Percentiles rank a stretch among this genome's conserved stretches.
Evolutionary conservation across 768 basidiomycete genomes (phyloP).

Genomic region (Mycena olivaceomarginata): DNA sequence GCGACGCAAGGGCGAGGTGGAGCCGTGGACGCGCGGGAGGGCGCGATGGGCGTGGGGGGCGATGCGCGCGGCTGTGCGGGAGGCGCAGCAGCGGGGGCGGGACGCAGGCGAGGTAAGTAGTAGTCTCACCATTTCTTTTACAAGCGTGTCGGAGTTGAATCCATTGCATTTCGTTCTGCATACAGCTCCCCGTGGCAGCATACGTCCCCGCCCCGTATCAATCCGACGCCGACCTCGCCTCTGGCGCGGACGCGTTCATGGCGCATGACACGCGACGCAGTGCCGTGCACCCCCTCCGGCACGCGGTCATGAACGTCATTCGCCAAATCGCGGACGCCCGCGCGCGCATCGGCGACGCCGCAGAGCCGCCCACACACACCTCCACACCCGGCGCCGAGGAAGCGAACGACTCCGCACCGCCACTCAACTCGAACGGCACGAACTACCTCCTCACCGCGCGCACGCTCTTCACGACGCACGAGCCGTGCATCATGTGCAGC

Average conservation of each 20-base stretch:
- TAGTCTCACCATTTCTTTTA: conserved; percentile 9
- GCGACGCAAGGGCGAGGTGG: conserved; percentile 78
- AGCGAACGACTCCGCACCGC: conserved; percentile 23
- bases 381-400: conserved; percentile 1
- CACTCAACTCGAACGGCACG: conserved; percentile 70
- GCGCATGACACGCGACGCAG: conserved; percentile 85
- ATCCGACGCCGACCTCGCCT: conserved; percentile 48
- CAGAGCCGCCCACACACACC: conserved; percentile 11
- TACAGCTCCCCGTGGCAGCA: conserved; percentile 85
- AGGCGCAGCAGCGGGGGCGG: conserved; percentile 67
- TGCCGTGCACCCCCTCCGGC: conserved; percentile 86
- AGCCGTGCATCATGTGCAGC: conserved; percentile 98
- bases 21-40: conserved; percentile 80
- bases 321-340: conserved; percentile 78
- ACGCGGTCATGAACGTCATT: conserved; percentile 88
- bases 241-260: conserved; percentile 60
- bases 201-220: conserved; percentile 77
- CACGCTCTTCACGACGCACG: conserved; percentile 93
- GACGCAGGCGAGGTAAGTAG: conserved; percentile 76
- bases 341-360: conserved; percentile 43
- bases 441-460: conserved; percentile 93
- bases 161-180: conserved; percentile 17
- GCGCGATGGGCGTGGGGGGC: conserved; percentile 87
- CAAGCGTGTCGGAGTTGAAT: conserved; percentile 15
- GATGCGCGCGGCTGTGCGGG: conserved; percentile 70